These are phyloP conservation scores for Petunia secreta DNA, from an alignment of 257 asterid genomes.

Conservation along the genomic window DNA sequence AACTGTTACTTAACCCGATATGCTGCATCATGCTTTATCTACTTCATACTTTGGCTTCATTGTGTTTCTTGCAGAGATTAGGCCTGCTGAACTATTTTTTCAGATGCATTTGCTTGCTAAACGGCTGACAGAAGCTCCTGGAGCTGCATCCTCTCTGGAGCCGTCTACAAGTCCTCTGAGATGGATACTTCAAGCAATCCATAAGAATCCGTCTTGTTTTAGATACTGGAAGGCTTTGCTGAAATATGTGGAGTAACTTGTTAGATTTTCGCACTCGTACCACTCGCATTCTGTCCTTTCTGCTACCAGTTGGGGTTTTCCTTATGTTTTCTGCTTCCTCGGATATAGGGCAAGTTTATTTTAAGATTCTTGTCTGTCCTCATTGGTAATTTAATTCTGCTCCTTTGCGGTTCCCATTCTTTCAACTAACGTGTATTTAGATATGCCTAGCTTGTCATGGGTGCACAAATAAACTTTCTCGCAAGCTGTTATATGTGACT, in stretches of 20 bases:
- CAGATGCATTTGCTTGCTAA: slow-evolving; percentile 79
- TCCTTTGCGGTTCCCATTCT: no score
- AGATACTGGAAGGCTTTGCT: slow-evolving; percentile 84
- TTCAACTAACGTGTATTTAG: no score
- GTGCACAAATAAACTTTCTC: no score
- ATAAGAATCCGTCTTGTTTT: slow-evolving; percentile 74
- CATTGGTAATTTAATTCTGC: no score
- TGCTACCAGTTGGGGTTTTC: no score
- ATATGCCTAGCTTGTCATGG: no score
- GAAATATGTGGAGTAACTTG: slow-evolving; percentile 9
- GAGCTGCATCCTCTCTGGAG: slow-evolving; percentile 33
- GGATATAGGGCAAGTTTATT: no score
- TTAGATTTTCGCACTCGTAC: background rate
- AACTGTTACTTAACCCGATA: slow-evolving; percentile 6
- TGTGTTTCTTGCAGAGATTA: slow-evolving; percentile 54
- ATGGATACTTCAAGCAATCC: slow-evolving; percentile 80
- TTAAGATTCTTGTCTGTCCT: no score
- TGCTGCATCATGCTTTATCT: background rate
- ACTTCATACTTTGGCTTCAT: slow-evolving; percentile 19
- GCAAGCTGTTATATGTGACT: no score
- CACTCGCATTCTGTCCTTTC: background rate
- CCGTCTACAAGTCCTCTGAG: slow-evolving; percentile 41
- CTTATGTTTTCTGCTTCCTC: no score
- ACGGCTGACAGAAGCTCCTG: slow-evolving; percentile 37
- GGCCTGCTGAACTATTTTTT: slow-evolving; percentile 85